Base-by-base conservation (phyloP, 2,329 filamentous ascomycete genomes). In the Beauveria asiatica region DNA sequence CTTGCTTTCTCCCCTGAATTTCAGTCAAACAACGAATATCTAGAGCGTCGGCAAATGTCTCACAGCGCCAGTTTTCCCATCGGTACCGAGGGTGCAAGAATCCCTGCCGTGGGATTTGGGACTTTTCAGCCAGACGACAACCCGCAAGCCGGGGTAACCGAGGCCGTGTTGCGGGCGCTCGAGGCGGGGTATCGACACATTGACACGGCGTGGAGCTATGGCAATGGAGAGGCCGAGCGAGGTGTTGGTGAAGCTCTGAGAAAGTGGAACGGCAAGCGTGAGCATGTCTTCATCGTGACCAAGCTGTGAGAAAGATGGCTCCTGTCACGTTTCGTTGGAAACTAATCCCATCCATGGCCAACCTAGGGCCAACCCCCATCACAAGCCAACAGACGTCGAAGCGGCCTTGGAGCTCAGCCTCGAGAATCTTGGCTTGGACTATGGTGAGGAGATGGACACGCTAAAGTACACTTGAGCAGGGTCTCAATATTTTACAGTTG, bases 121-220 rank as follows among this genome's bases (percentile, higher is more conserved):
- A 59, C 57, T 1, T 59, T 53, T n/a, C 57, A 48, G 27, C 57
- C 49, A 11, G 57, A 59, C 2, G 2, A 11, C 0, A 59, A 59
- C 30, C 49, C 57, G 1, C 5, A 37, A 30, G 49, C n/a, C 1
- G 49, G 9, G 0, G 57, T 59, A 1, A 48, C 57, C 0, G 39
- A 59, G 13, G 57, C 57, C 7, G 57, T 59, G 17, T 42, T 59
- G 2, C 13, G 13, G 42, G 57, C 57, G 3, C 49, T 59, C 16
- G 33, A 45, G 17, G 57, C 41, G 19, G 57, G 57, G 10, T 59
- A 59, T 11, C 17, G 57, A 19, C 57, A 59, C 30, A 53, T 59
- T 39, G 57, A 59, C 30, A 59, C 57, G 8, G 57, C 57, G n/a
- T 59, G 57, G 57, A 53, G 17, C 27, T 59, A 59, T 27, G 57